A percentile compares a stretch with the other conserved stretches of the same genome.
Conservation (phyloP, 805 yeast genomes). For the Candida boleticola region DNA sequence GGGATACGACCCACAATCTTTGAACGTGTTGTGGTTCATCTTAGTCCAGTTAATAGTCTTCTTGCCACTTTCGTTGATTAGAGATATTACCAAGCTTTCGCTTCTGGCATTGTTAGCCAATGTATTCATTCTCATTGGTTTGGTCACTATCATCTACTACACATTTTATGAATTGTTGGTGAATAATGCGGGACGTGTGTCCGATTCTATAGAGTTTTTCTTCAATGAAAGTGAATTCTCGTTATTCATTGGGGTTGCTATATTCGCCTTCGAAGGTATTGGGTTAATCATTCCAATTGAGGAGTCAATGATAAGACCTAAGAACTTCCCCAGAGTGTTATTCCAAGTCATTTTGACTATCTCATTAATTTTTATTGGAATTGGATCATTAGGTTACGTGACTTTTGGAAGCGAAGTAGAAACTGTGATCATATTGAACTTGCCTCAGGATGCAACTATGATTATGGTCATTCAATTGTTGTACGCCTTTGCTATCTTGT, state of each 20-base stretch:
- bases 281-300: slow-evolving; percentile 81
- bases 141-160: slow-evolving; percentile 61
- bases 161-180: slow-evolving; percentile 43
- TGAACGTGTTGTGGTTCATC: slow-evolving; percentile 44
- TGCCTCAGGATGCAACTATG: slow-evolving; percentile 64
- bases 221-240: slow-evolving; percentile 64
- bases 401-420: slow-evolving; percentile 64
- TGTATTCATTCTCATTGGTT: slow-evolving; percentile 62
- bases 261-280: slow-evolving; percentile 86
- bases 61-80: slow-evolving; percentile 66
- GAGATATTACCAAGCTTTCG: slow-evolving; percentile 76
- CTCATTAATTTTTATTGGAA: slow-evolving; percentile 55
- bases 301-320: slow-evolving; percentile 76
- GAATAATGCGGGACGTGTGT: slow-evolving; percentile 38
- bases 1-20: slow-evolving; percentile 36
- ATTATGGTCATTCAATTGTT: slow-evolving; percentile 67
- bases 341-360: slow-evolving; percentile 61
- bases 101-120: slow-evolving; percentile 72
- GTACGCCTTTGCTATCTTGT: slow-evolving; percentile 69
- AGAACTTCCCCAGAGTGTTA: slow-evolving; percentile 66
- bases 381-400: slow-evolving; percentile 68
- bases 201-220: slow-evolving; percentile 46
- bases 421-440: slow-evolving; percentile 68
- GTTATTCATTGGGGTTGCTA: slow-evolving; percentile 77
- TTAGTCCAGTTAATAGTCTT: slow-evolving; percentile 54